Percentiles rank a stretch among this genome's conserved stretches.
Evolutionary conservation across 257 asterid species (phyloP).

Genomic region (Thymus mandschuricus): DNA sequence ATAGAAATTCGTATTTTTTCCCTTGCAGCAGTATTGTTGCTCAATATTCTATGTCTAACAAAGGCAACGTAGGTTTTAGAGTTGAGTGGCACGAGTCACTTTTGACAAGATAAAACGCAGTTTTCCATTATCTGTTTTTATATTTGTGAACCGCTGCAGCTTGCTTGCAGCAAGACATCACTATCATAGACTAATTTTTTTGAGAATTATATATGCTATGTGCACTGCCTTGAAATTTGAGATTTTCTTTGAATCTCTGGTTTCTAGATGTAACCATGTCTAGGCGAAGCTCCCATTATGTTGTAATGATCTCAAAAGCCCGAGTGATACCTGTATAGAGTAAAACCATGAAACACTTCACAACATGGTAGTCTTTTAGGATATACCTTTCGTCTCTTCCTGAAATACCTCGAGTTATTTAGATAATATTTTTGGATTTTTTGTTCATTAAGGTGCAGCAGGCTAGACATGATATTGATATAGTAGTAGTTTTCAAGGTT

Average conservation of each 20-base stretch:
- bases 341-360: background rate
- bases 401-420: background rate
- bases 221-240: background rate
- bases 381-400: background rate
- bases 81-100: slow-evolving; percentile 3
- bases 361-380: background rate
- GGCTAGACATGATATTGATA: background rate
- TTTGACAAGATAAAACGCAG: background rate
- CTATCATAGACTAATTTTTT: slow-evolving; percentile 1
- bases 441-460: background rate
- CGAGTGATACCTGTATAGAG: background rate
- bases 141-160: background rate
- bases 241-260: slow-evolving; percentile 14
- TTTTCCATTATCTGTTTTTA: slow-evolving; percentile 3
- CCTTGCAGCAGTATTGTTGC: background rate
- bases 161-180: slow-evolving; percentile 12
- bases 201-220: background rate
- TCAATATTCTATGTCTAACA: background rate
- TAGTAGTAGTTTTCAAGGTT: background rate
- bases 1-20: background rate
- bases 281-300: slow-evolving; percentile 8
- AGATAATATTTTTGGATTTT: background rate
- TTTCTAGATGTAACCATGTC: background rate
- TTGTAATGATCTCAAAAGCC: background rate
- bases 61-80: background rate